Base-by-base conservation (phyloP, 441 rosid species). In the Arabidopsis lyrata region DNA sequence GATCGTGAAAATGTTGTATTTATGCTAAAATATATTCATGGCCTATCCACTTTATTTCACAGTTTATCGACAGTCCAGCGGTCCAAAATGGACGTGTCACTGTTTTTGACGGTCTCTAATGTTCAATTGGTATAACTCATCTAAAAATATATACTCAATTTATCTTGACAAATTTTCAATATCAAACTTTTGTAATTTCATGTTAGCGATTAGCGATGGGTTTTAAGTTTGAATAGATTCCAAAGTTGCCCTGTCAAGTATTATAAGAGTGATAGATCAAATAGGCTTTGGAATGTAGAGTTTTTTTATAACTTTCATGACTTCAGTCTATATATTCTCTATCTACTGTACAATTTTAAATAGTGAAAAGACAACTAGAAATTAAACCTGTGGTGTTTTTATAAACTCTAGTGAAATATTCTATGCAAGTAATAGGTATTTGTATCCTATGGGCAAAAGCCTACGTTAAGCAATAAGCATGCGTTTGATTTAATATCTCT, bases 361-460 rank as follows among this genome's bases (percentile, higher is more conserved):
- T 34, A 5, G 13, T 47, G 24, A 55, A 74, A 66, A 59, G n/a
- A 41, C 15, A 49, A 67, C n/a, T 20, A 22, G 48, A 66, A 36
- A 29, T 32, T 32, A 41, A 67, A 15, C 49, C 68, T 75, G 61
- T 4, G 55, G 49, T 75, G 57, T 42, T 60, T 42, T 60, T 16
- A 74, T 42, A 32, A 66, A 42, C 68, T 15, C 34, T 39, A 60
- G 34, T 34, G 29, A 60, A 24, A 24, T 24, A 29, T 44, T 52
- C 57, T 75, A 52, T 31, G 36, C 68, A 67, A 74, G 68, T 49
- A 67, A 42, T 52, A 22, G 78, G 78, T 59, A 41, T 68, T 61
- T 68, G 78, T 44, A 53, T 20, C 64, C 78, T 68, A 75, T 59
- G 47, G 18, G 52, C 9, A 68, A 75, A 74, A 68, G 74, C 78